A percentile compares a stretch with the other conserved stretches of the same genome.
Conservation (phyloP, 352 stramenopile species). For the Phytopythium aichiense region DNA sequence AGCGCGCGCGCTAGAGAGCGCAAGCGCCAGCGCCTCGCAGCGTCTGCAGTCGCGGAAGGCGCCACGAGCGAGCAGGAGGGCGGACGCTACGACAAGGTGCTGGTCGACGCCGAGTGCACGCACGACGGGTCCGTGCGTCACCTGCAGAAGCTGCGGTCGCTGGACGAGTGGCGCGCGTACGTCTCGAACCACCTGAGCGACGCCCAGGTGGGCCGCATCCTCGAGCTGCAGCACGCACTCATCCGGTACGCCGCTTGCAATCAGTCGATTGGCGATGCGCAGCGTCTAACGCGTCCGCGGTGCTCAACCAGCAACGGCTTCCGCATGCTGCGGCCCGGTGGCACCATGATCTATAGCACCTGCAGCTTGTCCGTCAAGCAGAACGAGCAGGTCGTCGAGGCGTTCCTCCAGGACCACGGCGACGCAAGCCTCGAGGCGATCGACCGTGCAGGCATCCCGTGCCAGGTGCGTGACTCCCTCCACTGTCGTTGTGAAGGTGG, state of each 20-base stretch:
- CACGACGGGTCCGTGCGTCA: slow-evolving; percentile 94
- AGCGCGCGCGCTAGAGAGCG: slow-evolving; percentile 59
- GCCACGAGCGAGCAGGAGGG: neutral
- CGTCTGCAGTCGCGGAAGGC: slow-evolving; percentile 7
- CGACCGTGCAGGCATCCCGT: slow-evolving; percentile 33
- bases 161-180: slow-evolving; percentile 75
- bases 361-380: slow-evolving; percentile 92
- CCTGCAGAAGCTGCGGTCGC: slow-evolving; percentile 59
- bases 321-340: slow-evolving; percentile 77
- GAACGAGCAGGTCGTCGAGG: slow-evolving; percentile 91
- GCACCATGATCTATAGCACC: slow-evolving; percentile 94
- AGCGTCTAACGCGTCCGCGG: neutral
- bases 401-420: slow-evolving; percentile 59
- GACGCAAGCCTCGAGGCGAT: slow-evolving; percentile 36
- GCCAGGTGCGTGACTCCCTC: slow-evolving; percentile 25
- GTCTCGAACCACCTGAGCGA: slow-evolving; percentile 60
- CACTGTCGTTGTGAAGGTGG: no score
- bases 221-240: slow-evolving; percentile 52
- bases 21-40: slow-evolving; percentile 39
- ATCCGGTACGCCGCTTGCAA: slow-evolving; percentile 24
- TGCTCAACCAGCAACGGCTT: slow-evolving; percentile 69
- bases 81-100: slow-evolving; percentile 88
- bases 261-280: neutral
- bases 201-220: slow-evolving; percentile 49
- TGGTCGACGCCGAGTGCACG: slow-evolving; percentile 96